Evolutionary conservation across 192 early-diverging fungal species (phyloP).

Genomic region (Coemansia sp.): DNA sequence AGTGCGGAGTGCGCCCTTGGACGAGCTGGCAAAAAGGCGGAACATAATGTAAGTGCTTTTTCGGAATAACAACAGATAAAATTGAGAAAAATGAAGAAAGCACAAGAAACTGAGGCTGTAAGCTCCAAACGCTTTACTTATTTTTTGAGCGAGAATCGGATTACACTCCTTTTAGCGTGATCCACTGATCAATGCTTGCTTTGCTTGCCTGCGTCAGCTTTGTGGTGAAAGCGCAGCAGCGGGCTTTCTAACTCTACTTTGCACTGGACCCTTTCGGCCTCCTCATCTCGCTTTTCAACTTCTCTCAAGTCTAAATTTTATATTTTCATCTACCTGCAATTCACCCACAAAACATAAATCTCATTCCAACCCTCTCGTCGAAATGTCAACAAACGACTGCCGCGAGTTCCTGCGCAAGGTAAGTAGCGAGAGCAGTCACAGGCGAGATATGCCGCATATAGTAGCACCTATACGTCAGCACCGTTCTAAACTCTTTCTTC

Average conservation of each 20-base stretch:
- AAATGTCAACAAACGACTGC: constrained; percentile 16
- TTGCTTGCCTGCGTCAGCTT: neutral
- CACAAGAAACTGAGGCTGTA: neutral
- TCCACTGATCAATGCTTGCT: neutral
- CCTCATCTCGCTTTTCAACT: neutral
- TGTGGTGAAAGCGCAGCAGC: constrained; percentile 5
- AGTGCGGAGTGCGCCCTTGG: constrained; percentile 50
- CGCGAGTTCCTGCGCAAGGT: constrained; percentile 21
- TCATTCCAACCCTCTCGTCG: neutral
- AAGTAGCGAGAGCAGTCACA: neutral
- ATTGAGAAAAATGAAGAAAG: neutral
- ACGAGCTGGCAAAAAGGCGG: constrained; percentile 52
- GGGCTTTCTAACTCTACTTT: neutral
- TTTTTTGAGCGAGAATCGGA: neutral
- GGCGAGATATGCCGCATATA: neutral
- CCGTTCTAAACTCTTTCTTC: neutral
- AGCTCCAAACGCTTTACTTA: neutral
- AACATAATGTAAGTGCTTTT: constrained; percentile 35
- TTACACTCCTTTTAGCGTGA: neutral
- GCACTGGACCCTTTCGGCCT: neutral
- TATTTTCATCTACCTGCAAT: neutral
- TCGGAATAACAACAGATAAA: neutral
- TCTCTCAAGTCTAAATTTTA: neutral
- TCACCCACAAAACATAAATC: neutral
- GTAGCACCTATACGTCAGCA: neutral